Percentiles rank a stretch among this genome's conserved stretches.
Conservation (phyloP, 2,329 filamentous ascomycete genomes). For the Xylariaceae sp. region DNA sequence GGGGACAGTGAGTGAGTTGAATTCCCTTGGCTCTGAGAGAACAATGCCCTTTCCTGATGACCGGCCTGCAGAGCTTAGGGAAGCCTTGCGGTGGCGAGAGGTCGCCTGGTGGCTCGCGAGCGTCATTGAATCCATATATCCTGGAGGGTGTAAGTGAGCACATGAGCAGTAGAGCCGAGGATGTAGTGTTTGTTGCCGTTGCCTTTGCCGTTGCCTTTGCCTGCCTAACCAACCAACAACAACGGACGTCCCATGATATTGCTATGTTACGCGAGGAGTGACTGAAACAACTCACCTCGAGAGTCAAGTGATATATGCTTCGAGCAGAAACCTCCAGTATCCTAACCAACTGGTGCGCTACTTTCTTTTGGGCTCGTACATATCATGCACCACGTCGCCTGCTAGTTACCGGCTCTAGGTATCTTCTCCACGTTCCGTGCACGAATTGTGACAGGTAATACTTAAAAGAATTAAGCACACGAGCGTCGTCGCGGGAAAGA, state of each 20-base stretch:
- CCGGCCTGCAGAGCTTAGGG: constrained; percentile 50
- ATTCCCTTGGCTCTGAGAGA: constrained; percentile 45
- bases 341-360: constrained; percentile 37
- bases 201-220: constrained; percentile 3
- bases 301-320: constrained; percentile 27
- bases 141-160: constrained; percentile 27
- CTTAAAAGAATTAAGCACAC: constrained; percentile 17
- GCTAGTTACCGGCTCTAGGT: constrained; percentile 34
- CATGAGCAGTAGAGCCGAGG: constrained; percentile 6
- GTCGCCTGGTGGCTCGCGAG: constrained; percentile 41
- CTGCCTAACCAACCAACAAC: not conserved
- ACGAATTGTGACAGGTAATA: constrained; percentile 8
- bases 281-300: constrained; percentile 28
- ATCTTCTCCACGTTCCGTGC: constrained; percentile 27
- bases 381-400: constrained; percentile 39
- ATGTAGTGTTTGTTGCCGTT: constrained; percentile 9
- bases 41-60: constrained; percentile 44
- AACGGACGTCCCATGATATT: not conserved
- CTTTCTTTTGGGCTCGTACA: constrained; percentile 38
- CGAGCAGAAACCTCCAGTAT: constrained; percentile 34
- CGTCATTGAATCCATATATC: constrained; percentile 50
- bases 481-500: constrained; percentile 22
- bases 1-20: constrained; percentile 44
- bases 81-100: constrained; percentile 55
- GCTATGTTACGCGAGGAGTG: constrained; percentile 3